Evolutionary conservation across 2,329 filamentous ascomycete genomes (phyloP), one percentile per base, ranked within the genome.

Genomic region (Amesomyces nigricolor): DNA sequence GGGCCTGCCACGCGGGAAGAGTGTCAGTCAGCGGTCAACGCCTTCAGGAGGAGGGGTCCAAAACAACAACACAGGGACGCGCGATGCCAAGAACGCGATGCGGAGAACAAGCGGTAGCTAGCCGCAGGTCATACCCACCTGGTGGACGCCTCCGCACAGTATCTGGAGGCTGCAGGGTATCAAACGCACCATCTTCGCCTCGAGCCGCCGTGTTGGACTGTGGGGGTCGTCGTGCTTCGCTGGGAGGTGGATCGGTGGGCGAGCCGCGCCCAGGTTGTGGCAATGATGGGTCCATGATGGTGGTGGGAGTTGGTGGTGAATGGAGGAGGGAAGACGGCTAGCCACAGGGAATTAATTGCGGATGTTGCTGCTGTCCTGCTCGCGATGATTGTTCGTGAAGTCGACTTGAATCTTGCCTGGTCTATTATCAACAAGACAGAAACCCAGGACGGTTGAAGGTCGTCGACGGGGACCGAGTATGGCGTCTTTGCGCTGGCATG

Each of bases 91-190:
- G 22, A n/a, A 19, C 2, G 19, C 26, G n/a, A 39, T 51, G 39
- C 53, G 43, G 45, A 39, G 44, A 44, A 29, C 32, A 51, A 44
- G 45, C 10, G 46, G 54, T 51, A 45, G 51, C 40, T 54, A 52
- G 53, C 46, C 53, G 32, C 46, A 35, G 32, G 47, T 46, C 57
- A 29, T 35, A 71, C 76, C 56, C 71, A 86, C 82, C 82, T 61
- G 85, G 82, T 54, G 78, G 74, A 61, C 79, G 76, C 62, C 79
- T 76, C 61, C 83, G 77, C 62, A 83, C 73, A 14, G 82, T 84
- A 54, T 85, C 82, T 19, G 77, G 78, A 17, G 81, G 81, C 65
- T 82, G 80, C 63, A 76, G 77, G 67, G 75, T 81, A 62, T 82
- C 80, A 4, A 78, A 73, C 47, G 76, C 66, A 22, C 69, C 72